These are phyloP conservation scores for Cryptosporidium sp. DNA, from an alignment of 169 alveolate genomes.

Conservation along the genomic window DNA sequence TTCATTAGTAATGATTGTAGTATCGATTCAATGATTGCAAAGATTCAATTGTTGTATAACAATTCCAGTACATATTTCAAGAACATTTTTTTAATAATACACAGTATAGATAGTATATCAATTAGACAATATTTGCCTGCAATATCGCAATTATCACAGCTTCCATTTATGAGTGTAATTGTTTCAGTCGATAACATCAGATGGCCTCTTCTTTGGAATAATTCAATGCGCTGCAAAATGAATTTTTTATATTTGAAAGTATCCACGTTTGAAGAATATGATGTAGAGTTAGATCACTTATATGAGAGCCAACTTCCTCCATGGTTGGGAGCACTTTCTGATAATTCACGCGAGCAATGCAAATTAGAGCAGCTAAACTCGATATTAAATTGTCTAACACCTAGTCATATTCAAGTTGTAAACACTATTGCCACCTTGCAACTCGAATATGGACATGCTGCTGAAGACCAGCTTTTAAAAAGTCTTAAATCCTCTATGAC, in stretches of 20 bases:
- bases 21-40: slow-evolving; percentile 36
- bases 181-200: slow-evolving; percentile 60
- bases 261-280: slow-evolving; percentile 46
- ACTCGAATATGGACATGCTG: slow-evolving; percentile 21
- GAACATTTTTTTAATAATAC: slow-evolving; percentile 30
- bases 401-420: slow-evolving; percentile 59
- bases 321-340: slow-evolving; percentile 25
- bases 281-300: slow-evolving; percentile 31
- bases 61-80: not conserved
- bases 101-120: slow-evolving; percentile 55
- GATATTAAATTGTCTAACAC: slow-evolving; percentile 52
- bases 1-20: not conserved
- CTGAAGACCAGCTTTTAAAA: slow-evolving; percentile 43
- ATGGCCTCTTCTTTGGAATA: slow-evolving; percentile 74
- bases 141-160: slow-evolving; percentile 39
- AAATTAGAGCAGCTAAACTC: slow-evolving; percentile 33
- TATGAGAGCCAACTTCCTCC: slow-evolving; percentile 17
- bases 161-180: slow-evolving; percentile 28
- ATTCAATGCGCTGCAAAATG: slow-evolving; percentile 44
- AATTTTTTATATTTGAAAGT: slow-evolving; percentile 36
- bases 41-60: slow-evolving; percentile 6
- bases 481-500: slow-evolving; percentile 46
- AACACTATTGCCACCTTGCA: slow-evolving; percentile 42
- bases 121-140: slow-evolving; percentile 68
- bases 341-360: not conserved